Conservation (phyloP, 352 stramenopile species). For the Hyaloperonospora brassicae region DNA sequence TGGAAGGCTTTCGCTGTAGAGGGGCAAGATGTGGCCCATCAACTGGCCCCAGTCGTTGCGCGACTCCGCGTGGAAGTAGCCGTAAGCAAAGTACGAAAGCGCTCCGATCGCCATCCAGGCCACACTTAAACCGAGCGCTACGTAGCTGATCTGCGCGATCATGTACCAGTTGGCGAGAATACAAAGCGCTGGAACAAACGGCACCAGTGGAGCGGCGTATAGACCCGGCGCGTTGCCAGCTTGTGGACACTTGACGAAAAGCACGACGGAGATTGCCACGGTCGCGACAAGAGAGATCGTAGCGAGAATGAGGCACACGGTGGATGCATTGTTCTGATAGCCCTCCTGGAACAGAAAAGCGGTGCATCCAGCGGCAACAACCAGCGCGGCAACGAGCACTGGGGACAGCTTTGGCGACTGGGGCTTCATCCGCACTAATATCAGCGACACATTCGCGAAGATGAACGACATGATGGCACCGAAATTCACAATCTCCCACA, state of each 20-base stretch:
- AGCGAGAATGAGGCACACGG: constrained; percentile 31
- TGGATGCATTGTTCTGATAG: constrained; percentile 35
- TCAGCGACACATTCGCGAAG: constrained; percentile 64
- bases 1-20: background rate
- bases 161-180: constrained; percentile 64
- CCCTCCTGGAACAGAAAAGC: constrained; percentile 55
- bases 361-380: constrained; percentile 29
- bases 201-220: constrained; percentile 48
- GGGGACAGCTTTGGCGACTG: constrained; percentile 38
- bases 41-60: constrained; percentile 30
- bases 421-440: constrained; percentile 50
- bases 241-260: constrained; percentile 47
- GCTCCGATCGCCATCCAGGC: constrained; percentile 40
- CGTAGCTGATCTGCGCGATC: constrained; percentile 40
- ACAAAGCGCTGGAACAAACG: constrained; percentile 43
- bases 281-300: constrained; percentile 39
- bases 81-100: constrained; percentile 58
- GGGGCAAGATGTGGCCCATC: too few species aligned
- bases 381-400: constrained; percentile 26
- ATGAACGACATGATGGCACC: constrained; percentile 84
- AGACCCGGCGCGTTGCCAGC: constrained; percentile 19
- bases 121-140: constrained; percentile 30
- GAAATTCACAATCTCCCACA: constrained; percentile 86
- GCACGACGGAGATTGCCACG: constrained; percentile 23
- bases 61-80: constrained; percentile 35